These are phyloP conservation scores for Teunomyces atbi DNA, from an alignment of 805 yeast species.

Conservation along the genomic window DNA sequence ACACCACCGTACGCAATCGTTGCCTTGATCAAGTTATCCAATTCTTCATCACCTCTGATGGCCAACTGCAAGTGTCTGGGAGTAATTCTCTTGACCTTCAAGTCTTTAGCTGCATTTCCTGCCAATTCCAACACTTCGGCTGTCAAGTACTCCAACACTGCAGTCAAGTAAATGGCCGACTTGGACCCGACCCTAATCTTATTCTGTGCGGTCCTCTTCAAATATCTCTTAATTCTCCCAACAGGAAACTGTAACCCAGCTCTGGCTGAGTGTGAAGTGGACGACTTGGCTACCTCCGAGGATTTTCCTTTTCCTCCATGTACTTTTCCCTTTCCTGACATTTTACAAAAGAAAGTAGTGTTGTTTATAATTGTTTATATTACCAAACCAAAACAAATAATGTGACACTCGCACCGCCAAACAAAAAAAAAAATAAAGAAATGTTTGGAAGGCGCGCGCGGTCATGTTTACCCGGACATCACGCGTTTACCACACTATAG, in stretches of 20 bases:
- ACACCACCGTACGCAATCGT: slow-evolving; percentile 34
- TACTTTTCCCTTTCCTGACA: slow-evolving; percentile 87
- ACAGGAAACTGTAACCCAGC: slow-evolving; percentile 97
- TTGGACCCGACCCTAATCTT: slow-evolving; percentile 75
- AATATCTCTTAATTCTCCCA: slow-evolving; percentile 96
- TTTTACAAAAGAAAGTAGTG: slow-evolving; percentile 22
- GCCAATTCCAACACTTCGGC: slow-evolving; percentile 34
- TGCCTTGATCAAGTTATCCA: slow-evolving; percentile 33
- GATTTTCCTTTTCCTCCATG: slow-evolving; percentile 97
- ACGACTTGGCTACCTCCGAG: slow-evolving; percentile 62
- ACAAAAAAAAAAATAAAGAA: background rate
- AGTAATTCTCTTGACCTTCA: slow-evolving; percentile 33
- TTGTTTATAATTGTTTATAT: slow-evolving; percentile 4
- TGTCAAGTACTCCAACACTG: slow-evolving; percentile 30
- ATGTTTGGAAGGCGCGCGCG: background rate
- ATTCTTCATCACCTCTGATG: slow-evolving; percentile 31
- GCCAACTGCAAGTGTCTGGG: slow-evolving; percentile 34
- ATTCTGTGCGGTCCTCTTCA: slow-evolving; percentile 87
- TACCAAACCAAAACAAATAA: slow-evolving; percentile 6
- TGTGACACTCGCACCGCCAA: background rate
- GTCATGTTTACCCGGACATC: slow-evolving; percentile 6
- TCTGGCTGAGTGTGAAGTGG: slow-evolving; percentile 89
- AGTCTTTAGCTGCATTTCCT: slow-evolving; percentile 32
- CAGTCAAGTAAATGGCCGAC: slow-evolving; percentile 61
- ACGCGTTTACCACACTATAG: slow-evolving; percentile 35